Evolutionary conservation across 2,329 filamentous ascomycete genomes (phyloP).

Genomic region (Geosmithia flava): DNA sequence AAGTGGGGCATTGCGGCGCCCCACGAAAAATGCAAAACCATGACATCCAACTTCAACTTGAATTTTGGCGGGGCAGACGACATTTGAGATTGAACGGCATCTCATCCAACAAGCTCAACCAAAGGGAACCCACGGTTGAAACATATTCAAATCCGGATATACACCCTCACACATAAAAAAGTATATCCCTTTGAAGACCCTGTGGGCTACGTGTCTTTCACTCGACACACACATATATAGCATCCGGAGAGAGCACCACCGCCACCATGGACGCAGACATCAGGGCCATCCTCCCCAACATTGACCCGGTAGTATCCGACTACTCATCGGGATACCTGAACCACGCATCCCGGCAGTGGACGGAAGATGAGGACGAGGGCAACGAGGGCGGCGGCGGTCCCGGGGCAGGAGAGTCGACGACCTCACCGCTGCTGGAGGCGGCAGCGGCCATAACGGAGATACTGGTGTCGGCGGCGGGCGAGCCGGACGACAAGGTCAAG

Average conservation of each 20-base stretch:
- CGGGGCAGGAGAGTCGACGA: slow-evolving; percentile 13
- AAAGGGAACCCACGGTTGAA: too few relatives aligned
- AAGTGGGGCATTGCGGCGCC: too few relatives aligned
- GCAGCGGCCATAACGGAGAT: slow-evolving; percentile 76
- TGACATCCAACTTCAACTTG: too few relatives aligned
- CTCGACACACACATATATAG: too few relatives aligned
- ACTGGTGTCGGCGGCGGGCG: slow-evolving; percentile 84
- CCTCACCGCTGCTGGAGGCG: slow-evolving; percentile 71
- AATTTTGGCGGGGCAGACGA: too few relatives aligned
- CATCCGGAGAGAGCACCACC: slow-evolving; percentile 3
- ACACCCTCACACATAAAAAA: too few relatives aligned
- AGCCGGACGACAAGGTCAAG: slow-evolving; percentile 59
- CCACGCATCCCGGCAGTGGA: slow-evolving; percentile 80
- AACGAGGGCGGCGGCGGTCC: slow-evolving; percentile 16
- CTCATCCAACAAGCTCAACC: too few relatives aligned
- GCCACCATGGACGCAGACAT: slow-evolving; percentile 74
- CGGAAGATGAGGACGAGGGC: slow-evolving; percentile 51
- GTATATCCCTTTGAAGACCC: too few relatives aligned
- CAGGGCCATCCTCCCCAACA: slow-evolving; percentile 68
- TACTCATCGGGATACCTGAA: slow-evolving; percentile 91
- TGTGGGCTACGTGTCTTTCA: too few relatives aligned
- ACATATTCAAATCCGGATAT: too few relatives aligned
- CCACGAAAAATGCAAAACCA: too few relatives aligned
- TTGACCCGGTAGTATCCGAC: slow-evolving; percentile 80
- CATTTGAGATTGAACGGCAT: too few relatives aligned